Conservation (phyloP, 2,329 filamentous ascomycete genomes). For the Juglanconis sp. region DNA sequence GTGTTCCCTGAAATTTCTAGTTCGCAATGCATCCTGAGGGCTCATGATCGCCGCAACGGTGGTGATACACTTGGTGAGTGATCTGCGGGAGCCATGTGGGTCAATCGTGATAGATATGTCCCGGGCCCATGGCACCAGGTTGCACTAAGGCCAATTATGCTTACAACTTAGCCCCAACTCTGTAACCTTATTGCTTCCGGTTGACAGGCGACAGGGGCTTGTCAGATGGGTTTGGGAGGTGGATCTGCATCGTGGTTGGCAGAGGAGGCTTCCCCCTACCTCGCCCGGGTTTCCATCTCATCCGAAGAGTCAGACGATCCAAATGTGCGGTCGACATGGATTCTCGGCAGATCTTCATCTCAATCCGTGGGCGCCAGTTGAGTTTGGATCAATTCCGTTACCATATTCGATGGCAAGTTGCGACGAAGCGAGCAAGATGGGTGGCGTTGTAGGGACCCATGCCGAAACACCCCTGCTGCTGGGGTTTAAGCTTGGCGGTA, state of each 20-base stretch:
- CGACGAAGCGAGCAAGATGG: not conserved
- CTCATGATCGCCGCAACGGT: not conserved
- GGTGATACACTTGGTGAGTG: slow-evolving; percentile 16
- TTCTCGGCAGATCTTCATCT: not conserved
- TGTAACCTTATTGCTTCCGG: not conserved
- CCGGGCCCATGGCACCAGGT: too few species aligned
- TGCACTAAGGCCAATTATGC: too few species aligned
- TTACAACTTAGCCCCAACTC: not conserved
- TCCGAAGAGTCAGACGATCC: not conserved
- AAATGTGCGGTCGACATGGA: not conserved
- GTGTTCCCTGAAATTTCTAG: not conserved
- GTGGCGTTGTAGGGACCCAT: not conserved
- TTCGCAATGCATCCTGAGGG: not conserved
- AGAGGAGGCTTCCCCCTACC: not conserved
- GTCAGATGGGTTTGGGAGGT: not conserved
- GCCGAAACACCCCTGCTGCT: slow-evolving; percentile 2
- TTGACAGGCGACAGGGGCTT: not conserved
- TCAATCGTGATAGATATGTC: too few species aligned
- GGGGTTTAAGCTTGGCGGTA: slow-evolving; percentile 12
- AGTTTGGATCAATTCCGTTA: not conserved
- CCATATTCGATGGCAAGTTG: not conserved
- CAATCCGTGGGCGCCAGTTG: not conserved
- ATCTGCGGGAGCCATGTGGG: slow-evolving; percentile 7
- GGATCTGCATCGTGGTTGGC: not conserved
- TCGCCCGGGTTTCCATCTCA: not conserved